Evolutionary conservation across 2,329 filamentous ascomycete species (phyloP), one percentile per base, ranked within the genome.

Genomic region (Cladosporium oxysporum): DNA sequence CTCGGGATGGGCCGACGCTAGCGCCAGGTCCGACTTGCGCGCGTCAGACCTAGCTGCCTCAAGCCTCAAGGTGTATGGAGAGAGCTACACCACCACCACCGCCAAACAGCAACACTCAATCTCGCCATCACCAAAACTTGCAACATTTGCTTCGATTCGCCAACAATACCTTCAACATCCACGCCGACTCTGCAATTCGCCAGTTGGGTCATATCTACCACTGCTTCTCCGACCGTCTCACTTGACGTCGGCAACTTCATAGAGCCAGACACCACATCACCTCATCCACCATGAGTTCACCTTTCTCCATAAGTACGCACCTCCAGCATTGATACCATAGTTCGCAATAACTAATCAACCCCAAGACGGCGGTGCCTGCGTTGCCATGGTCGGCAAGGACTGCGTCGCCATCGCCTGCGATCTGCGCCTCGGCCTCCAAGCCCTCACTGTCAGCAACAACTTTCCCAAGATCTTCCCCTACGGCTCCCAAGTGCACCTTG

Each of bases 401-500:
- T 99, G 95, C 82, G 95, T 99, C 68, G 95, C 95, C 82, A 98
- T 99, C 79, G 95, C 95, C 79, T 99, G 95, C 85, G 95, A 99
- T 82, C 92, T 99, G 72, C 94, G 95, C 70, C 92, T 99, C 72
- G 95, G 95, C 76, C 90, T 98, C 78, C 95, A 99, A 84, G 87
- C 95, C 77, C 87, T 99, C 77, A 99, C 95, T 69, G 91, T 99
- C 67, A 97, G 93, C 80, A 99, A 99, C 89, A 95, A 98, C 90
- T 98, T 98, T 86, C 95, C 95, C 84, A 99, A 99, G 86, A 92
- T 99, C 85, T 98, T 98, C 88, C 89, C 90, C 81, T 98, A 96
- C 86, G 93, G 92, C 71, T 79, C 82, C 76, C 92, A 94, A 77
- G 92, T 95, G 75, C 97, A 96, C 82, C 91, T 99, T 41, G 95